Percentiles rank a stretch among this genome's conserved stretches.
phyloP scores from a whole-genome alignment of 176 grass and related monocot genomes.

The Rhynchospora pubera region DNA sequence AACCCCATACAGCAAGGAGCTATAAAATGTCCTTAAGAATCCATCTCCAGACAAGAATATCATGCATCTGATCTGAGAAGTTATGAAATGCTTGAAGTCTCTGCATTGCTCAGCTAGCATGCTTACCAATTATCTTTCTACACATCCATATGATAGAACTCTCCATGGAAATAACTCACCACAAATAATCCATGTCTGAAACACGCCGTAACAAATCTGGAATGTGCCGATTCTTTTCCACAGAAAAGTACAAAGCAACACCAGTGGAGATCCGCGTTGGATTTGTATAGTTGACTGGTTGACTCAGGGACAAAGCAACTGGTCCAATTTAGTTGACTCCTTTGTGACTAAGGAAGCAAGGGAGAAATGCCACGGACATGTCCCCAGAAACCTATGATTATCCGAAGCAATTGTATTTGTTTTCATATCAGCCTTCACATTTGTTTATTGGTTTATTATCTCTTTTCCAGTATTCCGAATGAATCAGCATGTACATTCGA shows the following conservation, averaged over 20 bases:
- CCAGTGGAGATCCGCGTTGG: not conserved
- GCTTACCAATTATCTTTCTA: too few relatives aligned
- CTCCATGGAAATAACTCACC: not conserved
- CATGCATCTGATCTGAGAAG: too few relatives aligned
- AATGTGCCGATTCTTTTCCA: not conserved
- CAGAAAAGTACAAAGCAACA: not conserved
- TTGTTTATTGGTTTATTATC: not conserved
- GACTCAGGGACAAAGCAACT: not conserved
- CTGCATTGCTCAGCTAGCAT: too few relatives aligned
- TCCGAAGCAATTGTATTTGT: not conserved
- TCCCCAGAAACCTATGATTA: not conserved
- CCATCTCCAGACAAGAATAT: too few relatives aligned
- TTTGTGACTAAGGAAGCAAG: slow-evolving; percentile 4
- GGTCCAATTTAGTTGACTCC: slow-evolving; percentile 7
- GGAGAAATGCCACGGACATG: not conserved
- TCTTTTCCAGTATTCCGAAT: too few relatives aligned
- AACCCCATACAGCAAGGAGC: too few relatives aligned
- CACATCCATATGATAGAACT: too few relatives aligned
- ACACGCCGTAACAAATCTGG: not conserved
- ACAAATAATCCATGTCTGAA: not conserved
- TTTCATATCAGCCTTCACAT: not conserved
- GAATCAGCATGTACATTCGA: not conserved
- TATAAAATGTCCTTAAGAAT: too few relatives aligned
- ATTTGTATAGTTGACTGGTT: not conserved
- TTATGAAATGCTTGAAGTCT: too few relatives aligned